Conservation (phyloP, 176 grass and related monocot species). For the Rhipidocladum racemiflorum region DNA sequence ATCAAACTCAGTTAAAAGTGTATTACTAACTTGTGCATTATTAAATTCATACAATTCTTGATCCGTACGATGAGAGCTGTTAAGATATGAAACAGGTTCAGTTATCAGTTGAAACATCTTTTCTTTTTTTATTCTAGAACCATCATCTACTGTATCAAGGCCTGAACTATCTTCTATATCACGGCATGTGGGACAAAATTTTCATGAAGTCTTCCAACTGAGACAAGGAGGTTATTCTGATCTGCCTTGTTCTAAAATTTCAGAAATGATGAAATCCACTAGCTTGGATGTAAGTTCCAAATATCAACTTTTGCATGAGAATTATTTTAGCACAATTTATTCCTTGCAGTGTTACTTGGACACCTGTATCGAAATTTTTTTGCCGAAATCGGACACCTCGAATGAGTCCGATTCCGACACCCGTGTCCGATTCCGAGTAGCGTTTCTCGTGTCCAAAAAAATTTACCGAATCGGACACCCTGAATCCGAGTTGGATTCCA, state of each 20-base stretch:
- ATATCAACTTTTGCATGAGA: neutral
- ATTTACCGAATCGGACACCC: no score
- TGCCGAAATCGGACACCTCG: no score
- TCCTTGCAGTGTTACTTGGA: neutral
- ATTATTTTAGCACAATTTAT: neutral
- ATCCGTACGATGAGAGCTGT: neutral
- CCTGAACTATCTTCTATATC: slow-evolving; percentile 42
- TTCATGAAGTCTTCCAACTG: slow-evolving; percentile 70
- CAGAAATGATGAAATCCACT: slow-evolving; percentile 67
- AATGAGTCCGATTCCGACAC: no score
- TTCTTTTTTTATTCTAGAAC: slow-evolving; percentile 41
- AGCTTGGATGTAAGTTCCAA: slow-evolving; percentile 59
- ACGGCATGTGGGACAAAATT: slow-evolving; percentile 55
- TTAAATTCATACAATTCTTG: neutral
- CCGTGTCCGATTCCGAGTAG: neutral
- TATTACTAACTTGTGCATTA: neutral
- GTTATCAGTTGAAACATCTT: neutral
- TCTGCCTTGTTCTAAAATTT: slow-evolving; percentile 57
- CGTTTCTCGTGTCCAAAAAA: neutral
- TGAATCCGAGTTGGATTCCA: neutral
- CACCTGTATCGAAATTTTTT: no score
- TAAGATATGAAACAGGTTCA: slow-evolving; percentile 1
- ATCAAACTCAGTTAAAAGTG: neutral
- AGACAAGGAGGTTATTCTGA: slow-evolving; percentile 63
- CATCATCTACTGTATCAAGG: slow-evolving; percentile 25